Evolutionary conservation across 148 eudicot genomes (phyloP), one percentile per base, ranked within the genome.

Genomic region (Arbutus unedo): DNA sequence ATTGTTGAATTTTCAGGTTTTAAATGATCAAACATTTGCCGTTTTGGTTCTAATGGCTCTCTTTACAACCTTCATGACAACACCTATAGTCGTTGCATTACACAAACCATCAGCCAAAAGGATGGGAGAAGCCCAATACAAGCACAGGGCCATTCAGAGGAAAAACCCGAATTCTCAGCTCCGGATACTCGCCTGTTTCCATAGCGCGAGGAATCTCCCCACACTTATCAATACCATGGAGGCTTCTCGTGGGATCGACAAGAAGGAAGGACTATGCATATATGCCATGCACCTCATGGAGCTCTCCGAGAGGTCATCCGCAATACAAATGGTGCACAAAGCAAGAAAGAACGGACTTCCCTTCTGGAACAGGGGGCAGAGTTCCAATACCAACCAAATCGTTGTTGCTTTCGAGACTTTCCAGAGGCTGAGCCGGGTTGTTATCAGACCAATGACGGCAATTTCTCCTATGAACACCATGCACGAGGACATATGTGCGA

Each of bases 261-360:
- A 92, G 88, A 85, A 83, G 60, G 88, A 82, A 57, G 88, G 90
- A 0, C 87, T 92, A 5, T 59, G 86, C 16, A 89, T 92, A 7
- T 91, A 92, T 48, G 95, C 95, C 25, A 89, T 92, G 93, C 95
- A 92, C 85, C 91, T 91, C 81, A 88, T 88, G 95, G 95, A 91
- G 87, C 95, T 92, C 54, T 89, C 95, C 2, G 95, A 92, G 73
- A 87, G 95, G 68, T 86, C 95, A 13, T 92, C 95, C 7, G 93
- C 95, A 0, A 91, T 92, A 45, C 90, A 88, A 6, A 92, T 92
- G 95, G 91, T 92, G 74, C 95, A 92, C 81, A 91, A 88, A 82
- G 93, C 91, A 5, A 85, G 92, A n/a, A 89, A 76, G 44, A 89
- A 91, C 31, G 95, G 95, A 6, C 82, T 90, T 11, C 95, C 93